Base-by-base conservation (phyloP, 1,139 yeast species). In the Blastobotrys ciferrii region DNA sequence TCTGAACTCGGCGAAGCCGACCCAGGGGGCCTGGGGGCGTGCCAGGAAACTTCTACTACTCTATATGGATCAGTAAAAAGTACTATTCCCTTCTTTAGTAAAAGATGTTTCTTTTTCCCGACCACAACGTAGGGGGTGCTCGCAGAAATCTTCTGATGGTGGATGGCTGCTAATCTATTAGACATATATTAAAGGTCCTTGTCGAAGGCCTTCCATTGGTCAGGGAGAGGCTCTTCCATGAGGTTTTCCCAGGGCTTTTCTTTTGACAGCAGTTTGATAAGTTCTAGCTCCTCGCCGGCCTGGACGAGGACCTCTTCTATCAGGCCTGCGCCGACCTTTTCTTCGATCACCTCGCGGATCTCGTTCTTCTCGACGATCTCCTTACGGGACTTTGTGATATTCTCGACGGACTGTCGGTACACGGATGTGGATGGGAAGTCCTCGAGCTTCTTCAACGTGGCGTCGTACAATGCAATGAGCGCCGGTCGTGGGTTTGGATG, bases 401-500 rank as follows among this genome's bases (percentile, higher is more conserved):
- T 78, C 67, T 83, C 88, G 3, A 84, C 85, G 1, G 94, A 78
- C 63, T 84, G 86, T 66, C 84, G 78, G 71, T 87, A 87, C 31
- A 88, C 80, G 25, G 91, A 80, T 32, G 80, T 77, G 48, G 76
- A 68, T 31, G 96, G 96, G 66, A 82, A 82, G 30, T 71, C 71
- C 43, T 76, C 70, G 59, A 87, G 73, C 43, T 79, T 74, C 40
- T 71, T 68, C 59, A 87, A 72, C 2, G 96, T 87, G 51, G 84
- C 80, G 57, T 78, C 78, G 71, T 87, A 87, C 43, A 87, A 73
- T 46, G 85, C 77, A 51, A 81, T 71, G 60, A 87, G 75, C 2
- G 91, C 87, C 2, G 94, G 92, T 66, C 88, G 80, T 50, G 96
- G 95, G 65, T 84, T 78, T 49, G 95, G 95, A 65, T 87, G 95